phyloP scores from a whole-genome alignment of 805 yeast genomes.

The Sugiyamaella floridensis region DNA sequence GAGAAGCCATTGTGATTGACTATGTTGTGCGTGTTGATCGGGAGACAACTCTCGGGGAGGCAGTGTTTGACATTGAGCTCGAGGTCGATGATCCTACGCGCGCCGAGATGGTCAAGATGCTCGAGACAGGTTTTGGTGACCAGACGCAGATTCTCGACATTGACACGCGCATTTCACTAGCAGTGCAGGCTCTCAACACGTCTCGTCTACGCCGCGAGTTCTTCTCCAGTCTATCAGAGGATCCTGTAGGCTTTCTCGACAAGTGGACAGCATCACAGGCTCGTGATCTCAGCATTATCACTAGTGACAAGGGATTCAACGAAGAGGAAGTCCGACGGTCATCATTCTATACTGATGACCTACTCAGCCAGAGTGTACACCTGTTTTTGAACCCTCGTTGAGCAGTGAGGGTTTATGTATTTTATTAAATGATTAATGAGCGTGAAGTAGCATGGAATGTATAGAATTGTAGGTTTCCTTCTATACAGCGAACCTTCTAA shows the following conservation, averaged over 20 bases:
- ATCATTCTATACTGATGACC: constrained; percentile 71
- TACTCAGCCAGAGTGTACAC: constrained; percentile 72
- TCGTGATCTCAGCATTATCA: constrained; percentile 74
- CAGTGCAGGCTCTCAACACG: constrained; percentile 45
- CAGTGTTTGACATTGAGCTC: constrained; percentile 68
- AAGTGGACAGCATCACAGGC: constrained; percentile 74
- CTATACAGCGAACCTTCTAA: no score
- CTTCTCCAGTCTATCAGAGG: constrained; percentile 61
- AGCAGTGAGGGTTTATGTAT: background rate
- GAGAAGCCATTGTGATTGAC: constrained; percentile 71
- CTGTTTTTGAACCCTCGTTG: constrained; percentile 42
- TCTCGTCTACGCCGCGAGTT: constrained; percentile 66
- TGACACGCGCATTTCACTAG: constrained; percentile 40
- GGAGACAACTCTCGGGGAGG: constrained; percentile 69
- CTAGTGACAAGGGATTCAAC: constrained; percentile 83
- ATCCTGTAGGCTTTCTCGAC: constrained; percentile 71
- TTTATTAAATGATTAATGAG: background rate
- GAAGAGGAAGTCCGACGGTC: constrained; percentile 86
- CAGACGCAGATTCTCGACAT: constrained; percentile 38
- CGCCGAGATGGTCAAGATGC: constrained; percentile 31
- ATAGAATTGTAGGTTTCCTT: background rate
- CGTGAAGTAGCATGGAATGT: background rate
- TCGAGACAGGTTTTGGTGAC: constrained; percentile 35
- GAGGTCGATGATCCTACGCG: constrained; percentile 37
- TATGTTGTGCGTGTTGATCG: constrained; percentile 71